phyloP scores from a whole-genome alignment of 768 basidiomycete genomes.

The Saitozyma sp. region DNA sequence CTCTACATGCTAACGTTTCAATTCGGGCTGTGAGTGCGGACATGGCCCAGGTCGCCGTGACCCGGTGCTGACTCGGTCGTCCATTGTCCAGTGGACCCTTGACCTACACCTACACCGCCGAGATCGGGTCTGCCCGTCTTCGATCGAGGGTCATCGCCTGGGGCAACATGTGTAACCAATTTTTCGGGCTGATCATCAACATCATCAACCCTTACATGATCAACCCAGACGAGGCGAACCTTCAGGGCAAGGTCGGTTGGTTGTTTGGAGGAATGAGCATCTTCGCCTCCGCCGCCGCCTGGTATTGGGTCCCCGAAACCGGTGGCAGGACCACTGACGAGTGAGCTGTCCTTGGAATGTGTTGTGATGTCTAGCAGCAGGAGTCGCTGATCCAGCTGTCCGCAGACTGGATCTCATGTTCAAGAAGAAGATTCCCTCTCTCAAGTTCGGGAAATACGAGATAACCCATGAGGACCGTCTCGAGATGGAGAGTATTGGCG shows the following conservation, averaged over 20 bases:
- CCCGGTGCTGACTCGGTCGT: no score
- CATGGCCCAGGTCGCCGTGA: no score
- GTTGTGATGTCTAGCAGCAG: no score
- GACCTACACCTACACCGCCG: not conserved
- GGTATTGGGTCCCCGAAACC: conserved; percentile 16
- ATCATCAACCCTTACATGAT: conserved; percentile 9
- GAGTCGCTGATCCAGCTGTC: no score
- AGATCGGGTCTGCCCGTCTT: not conserved
- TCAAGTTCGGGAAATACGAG: no score
- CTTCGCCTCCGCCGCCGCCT: conserved; percentile 9
- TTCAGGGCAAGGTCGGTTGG: conserved; percentile 22
- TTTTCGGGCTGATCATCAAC: not conserved
- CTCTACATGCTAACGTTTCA: no score
- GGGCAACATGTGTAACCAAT: not conserved
- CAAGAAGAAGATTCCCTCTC: no score
- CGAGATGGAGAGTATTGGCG: no score
- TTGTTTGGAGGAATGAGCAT: conserved; percentile 18
- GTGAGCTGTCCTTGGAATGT: not conserved
- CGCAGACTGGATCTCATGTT: no score
- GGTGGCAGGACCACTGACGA: conserved; percentile 17
- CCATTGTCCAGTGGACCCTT: not conserved
- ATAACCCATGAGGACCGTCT: no score
- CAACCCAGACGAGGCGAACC: conserved; percentile 27
- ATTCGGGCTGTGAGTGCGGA: no score
- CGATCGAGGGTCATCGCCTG: not conserved